Percentiles rank a stretch among this genome's conserved stretches.
phyloP scores from a whole-genome alignment of 2,329 filamentous ascomycete genomes.

The Lachnellula cervina region DNA sequence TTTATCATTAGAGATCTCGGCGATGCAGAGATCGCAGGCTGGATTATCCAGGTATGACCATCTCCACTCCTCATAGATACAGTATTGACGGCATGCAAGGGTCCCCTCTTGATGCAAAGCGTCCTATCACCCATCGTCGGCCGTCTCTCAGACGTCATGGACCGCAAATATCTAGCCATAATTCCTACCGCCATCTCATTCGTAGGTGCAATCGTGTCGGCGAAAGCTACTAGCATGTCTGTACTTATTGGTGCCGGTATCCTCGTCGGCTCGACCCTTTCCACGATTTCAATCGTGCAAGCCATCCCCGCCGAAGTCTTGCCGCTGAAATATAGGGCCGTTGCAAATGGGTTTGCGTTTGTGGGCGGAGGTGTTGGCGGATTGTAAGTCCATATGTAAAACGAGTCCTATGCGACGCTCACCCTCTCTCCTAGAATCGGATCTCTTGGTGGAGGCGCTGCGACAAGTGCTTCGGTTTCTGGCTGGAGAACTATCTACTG shows the following conservation, averaged over 20 bases:
- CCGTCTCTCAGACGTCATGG: slow-evolving; percentile 51
- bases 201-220: slow-evolving; percentile 48
- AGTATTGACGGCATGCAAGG: slow-evolving; percentile 32
- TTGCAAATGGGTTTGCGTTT: slow-evolving; percentile 50
- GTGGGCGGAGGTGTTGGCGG: slow-evolving; percentile 48
- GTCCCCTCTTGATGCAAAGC: slow-evolving; percentile 52
- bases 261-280: slow-evolving; percentile 49
- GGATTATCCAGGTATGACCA: slow-evolving; percentile 47
- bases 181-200: slow-evolving; percentile 50
- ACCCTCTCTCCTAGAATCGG: slow-evolving; percentile 32
- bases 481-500: slow-evolving; percentile 56
- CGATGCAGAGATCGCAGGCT: slow-evolving; percentile 44
- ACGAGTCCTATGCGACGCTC: neutral
- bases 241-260: slow-evolving; percentile 54
- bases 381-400: slow-evolving; percentile 37
- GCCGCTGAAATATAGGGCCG: slow-evolving; percentile 50
- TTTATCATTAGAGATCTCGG: slow-evolving; percentile 52
- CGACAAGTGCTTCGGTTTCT: slow-evolving; percentile 41
- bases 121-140: slow-evolving; percentile 53
- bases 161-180: slow-evolving; percentile 49
- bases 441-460: slow-evolving; percentile 45
- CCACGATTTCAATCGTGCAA: slow-evolving; percentile 51
- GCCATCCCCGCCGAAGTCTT: slow-evolving; percentile 53
- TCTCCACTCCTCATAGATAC: neutral
- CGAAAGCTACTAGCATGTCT: slow-evolving; percentile 50